Evolutionary conservation across 1,284 basidiomycete genomes (phyloP).

Genomic region (Taiwanofungus camphoratus): DNA sequence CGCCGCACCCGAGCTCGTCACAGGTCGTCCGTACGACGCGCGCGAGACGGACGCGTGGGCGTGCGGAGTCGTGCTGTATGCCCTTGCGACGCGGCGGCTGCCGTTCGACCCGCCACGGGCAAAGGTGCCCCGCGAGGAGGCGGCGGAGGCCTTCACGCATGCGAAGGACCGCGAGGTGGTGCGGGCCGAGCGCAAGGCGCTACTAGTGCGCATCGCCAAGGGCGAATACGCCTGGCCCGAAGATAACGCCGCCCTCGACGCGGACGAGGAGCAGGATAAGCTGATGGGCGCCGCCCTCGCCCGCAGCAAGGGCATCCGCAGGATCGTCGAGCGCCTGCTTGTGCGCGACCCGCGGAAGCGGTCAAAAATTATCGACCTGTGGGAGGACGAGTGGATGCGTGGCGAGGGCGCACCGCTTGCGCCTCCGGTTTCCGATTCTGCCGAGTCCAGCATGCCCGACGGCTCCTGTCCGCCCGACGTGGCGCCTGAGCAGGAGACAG

Average conservation of each 20-base stretch:
- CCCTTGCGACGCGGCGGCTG: constrained; percentile 72
- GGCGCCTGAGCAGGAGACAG: constrained; percentile 10
- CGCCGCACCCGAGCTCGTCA: constrained; percentile 85
- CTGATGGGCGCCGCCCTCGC: constrained; percentile 30
- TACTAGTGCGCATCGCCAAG: constrained; percentile 74
- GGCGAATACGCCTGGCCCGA: constrained; percentile 73
- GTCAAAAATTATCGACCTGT: constrained; percentile 53
- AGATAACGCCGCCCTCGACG: constrained; percentile 3
- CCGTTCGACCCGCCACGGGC: constrained; percentile 48
- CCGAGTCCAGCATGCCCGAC: constrained; percentile 2
- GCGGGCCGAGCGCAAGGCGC: constrained; percentile 34
- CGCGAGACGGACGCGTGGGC: constrained; percentile 91
- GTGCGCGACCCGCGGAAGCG: constrained; percentile 65
- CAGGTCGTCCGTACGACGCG: constrained; percentile 72
- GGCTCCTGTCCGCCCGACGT: no score
- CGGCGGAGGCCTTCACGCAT: constrained; percentile 8
- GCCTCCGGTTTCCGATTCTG: constrained; percentile 14
- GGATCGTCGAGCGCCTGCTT: constrained; percentile 58
- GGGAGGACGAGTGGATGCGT: constrained; percentile 64
- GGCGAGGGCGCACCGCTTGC: constrained; percentile 26
- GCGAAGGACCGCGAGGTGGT: neutral
- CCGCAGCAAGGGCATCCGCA: constrained; percentile 40
- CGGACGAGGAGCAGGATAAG: constrained; percentile 13
- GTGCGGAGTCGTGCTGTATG: constrained; percentile 81
- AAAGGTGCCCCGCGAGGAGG: constrained; percentile 8